Conservation (phyloP, 441 rosid genomes). For the Dalechampia spathulata region DNA sequence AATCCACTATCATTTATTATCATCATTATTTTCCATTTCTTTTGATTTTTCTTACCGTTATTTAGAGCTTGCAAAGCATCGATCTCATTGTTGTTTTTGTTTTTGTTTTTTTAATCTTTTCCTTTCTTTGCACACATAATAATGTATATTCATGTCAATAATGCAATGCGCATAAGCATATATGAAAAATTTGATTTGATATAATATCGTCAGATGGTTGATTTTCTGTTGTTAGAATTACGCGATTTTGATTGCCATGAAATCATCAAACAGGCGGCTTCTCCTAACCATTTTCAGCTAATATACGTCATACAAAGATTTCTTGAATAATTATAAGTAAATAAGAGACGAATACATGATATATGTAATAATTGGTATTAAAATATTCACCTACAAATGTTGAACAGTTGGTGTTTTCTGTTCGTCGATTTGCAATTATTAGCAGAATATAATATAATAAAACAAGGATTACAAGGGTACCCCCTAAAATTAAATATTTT, state of each 20-base stretch:
- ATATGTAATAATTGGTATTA: not conserved
- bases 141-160: not conserved
- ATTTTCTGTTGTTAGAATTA: slow-evolving; percentile 18
- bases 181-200: no score
- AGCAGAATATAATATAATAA: not conserved
- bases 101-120: no score
- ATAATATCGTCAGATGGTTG: slow-evolving; percentile 14
- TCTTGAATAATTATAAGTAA: not conserved
- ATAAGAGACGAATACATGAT: not conserved
- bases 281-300: slow-evolving; percentile 8
- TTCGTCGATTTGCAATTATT: slow-evolving; percentile 15
- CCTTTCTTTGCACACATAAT: not conserved
- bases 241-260: slow-evolving; percentile 13
- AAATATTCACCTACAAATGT: slow-evolving; percentile 8
- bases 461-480: slow-evolving; percentile 5
- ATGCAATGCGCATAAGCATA: not conserved
- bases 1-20: slow-evolving; percentile 1
- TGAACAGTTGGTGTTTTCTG: slow-evolving; percentile 11
- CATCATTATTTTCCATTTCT: not conserved
- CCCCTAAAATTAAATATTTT: not conserved
- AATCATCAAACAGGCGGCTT: slow-evolving; percentile 16
- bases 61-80: not conserved
- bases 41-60: not conserved
- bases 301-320: slow-evolving; percentile 2
- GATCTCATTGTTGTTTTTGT: no score